Base-by-base conservation (phyloP, 164 flowering plant species). In the Pachysandra terminalis region DNA sequence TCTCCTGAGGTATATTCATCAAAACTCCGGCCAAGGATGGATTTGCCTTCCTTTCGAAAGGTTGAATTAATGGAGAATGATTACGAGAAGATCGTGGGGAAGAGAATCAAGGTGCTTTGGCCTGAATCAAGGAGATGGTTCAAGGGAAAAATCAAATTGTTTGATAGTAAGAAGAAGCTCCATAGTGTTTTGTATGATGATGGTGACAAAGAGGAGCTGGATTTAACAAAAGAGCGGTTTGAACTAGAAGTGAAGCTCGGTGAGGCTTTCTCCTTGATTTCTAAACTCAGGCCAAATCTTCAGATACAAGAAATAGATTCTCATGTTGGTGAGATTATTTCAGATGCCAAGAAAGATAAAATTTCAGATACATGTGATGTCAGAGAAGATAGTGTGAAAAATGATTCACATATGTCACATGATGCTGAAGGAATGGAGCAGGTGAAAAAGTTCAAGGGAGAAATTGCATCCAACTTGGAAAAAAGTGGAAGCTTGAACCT, bases 61-160 rank as follows among this genome's bases (percentile, higher is more conserved):
- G 70, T 67, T 58, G 19, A 23, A 22, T 59, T 67, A 57, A 28
- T 25, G 19, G 63, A 58, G 70, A 67, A 41, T 48, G 70, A 67
- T 27, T 67, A 19, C 28, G 48, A 27, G 5, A 59, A 27, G 26
- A 59, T 68, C 27, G 45, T 68, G 59, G 64, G 70, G 56, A 68
- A 68, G 64, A 26, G 70, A 25, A 27, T 68, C 7, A 68, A 59
- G 56, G 45, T 68, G n/a, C n/a, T n/a, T n/a, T n/a, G n/a, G n/a
- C n/a, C n/a, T n/a, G n/a, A n/a, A n/a, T n/a, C n/a, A n/a, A 68
- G 64, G 27, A 68, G 22, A 68, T 68, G 70, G 70, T 68, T 68
- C 28, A 9, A 26, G 48, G 70, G 70, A 37, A 10, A 45, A 13
- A 49, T 63, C 35, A 63, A 63, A 24, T 63, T 56, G 25, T 63